phyloP scores from a whole-genome alignment of 306 rosid genomes.

The Quillaja saponaria region DNA sequence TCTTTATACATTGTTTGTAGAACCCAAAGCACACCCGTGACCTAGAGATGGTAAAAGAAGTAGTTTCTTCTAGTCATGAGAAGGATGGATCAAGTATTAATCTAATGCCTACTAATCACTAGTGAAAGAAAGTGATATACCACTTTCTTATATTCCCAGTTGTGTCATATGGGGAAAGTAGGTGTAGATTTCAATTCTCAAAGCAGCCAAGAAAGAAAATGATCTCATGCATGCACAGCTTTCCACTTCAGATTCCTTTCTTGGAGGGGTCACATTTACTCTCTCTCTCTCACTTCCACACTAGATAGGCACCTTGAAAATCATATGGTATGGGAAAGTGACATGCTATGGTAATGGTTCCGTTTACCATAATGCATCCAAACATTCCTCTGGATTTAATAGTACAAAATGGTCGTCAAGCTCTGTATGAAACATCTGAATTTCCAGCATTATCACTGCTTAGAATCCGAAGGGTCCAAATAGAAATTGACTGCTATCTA shows the following conservation, averaged over 20 bases:
- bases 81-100: conserved; percentile 17
- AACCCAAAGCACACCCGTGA: conserved; percentile 72
- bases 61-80: conserved; percentile 33
- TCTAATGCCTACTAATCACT: conserved; percentile 15
- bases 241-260: conserved; percentile 33
- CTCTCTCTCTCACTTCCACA: background rate
- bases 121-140: conserved; percentile 10
- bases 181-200: conserved; percentile 30
- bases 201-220: conserved; percentile 29
- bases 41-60: conserved; percentile 31
- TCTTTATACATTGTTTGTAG: conserved; percentile 45
- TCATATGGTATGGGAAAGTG: conserved; percentile 14
- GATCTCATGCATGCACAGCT: conserved; percentile 23
- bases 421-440: conserved; percentile 37
- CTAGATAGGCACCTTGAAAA: conserved; percentile 15
- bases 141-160: conserved; percentile 9
- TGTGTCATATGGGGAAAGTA: conserved; percentile 26
- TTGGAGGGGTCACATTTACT: conserved; percentile 30
- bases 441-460: conserved; percentile 23
- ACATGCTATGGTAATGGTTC: background rate
- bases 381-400: conserved; percentile 20
- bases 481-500: conserved; percentile 44
- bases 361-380: background rate
- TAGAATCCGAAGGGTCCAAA: conserved; percentile 37
- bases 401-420: conserved; percentile 41